Conservation (phyloP, 805 yeast species). For the Wickerhamomyces canadensis region DNA sequence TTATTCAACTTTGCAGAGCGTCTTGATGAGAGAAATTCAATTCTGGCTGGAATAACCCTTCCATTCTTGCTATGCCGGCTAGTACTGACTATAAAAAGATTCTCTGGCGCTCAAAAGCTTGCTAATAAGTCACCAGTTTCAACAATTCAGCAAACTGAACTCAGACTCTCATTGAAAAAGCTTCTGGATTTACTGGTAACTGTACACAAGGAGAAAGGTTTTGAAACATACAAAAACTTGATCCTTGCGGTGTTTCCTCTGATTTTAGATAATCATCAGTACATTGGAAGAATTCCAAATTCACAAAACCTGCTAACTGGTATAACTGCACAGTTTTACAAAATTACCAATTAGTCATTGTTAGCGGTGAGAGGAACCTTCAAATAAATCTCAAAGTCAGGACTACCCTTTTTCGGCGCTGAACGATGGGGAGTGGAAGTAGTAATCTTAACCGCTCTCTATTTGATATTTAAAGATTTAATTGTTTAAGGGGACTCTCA, state of each 20-base stretch:
- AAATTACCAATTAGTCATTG: slow-evolving; percentile 15
- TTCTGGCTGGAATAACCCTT: slow-evolving; percentile 26
- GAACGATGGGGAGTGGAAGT: no score
- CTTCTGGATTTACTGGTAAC: slow-evolving; percentile 26
- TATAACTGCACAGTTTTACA: slow-evolving; percentile 21
- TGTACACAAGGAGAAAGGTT: not conserved
- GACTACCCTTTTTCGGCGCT: no score
- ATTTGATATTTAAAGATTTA: no score
- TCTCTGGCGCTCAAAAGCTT: slow-evolving; percentile 56
- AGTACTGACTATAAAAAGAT: slow-evolving; percentile 57
- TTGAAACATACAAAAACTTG: not conserved
- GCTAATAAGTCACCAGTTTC: slow-evolving; percentile 62
- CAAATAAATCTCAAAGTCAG: no score
- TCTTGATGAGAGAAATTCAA: slow-evolving; percentile 6
- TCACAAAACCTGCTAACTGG: slow-evolving; percentile 14
- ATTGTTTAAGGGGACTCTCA: no score
- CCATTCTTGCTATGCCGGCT: slow-evolving; percentile 53
- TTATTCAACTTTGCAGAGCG: slow-evolving; percentile 36
- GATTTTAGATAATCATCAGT: slow-evolving; percentile 19
- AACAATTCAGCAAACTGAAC: slow-evolving; percentile 57
- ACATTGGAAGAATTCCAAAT: slow-evolving; percentile 11
- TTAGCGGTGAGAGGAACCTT: no score
- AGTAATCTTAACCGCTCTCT: no score
- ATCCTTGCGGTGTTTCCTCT: slow-evolving; percentile 16
- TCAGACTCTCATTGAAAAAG: slow-evolving; percentile 43